Percentiles rank a stretch among this genome's conserved stretches.
These are phyloP conservation scores for Aleurites moluccanus DNA, from an alignment of 441 rosid species.

Conservation along the genomic window DNA sequence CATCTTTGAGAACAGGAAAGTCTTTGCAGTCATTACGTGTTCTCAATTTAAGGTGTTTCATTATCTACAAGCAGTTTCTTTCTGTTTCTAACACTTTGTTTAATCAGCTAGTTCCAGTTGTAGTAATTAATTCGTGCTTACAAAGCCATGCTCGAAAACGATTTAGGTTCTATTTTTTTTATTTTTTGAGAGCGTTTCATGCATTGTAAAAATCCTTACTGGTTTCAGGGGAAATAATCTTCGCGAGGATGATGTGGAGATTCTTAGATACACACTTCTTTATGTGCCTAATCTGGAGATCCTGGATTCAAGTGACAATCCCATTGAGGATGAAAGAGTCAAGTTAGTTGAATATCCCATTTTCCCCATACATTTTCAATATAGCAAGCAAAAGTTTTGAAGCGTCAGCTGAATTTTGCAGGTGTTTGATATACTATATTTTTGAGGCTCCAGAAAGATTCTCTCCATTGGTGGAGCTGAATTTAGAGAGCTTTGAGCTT, in stretches of 20 bases:
- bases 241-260: slow-evolving; percentile 54
- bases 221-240: slow-evolving; percentile 72
- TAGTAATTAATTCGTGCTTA: not conserved
- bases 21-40: slow-evolving; percentile 57
- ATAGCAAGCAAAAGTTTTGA: slow-evolving; percentile 24
- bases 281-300: slow-evolving; percentile 69
- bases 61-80: slow-evolving; percentile 10
- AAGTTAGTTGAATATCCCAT: slow-evolving; percentile 47
- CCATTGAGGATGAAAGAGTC: slow-evolving; percentile 71
- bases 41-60: slow-evolving; percentile 67
- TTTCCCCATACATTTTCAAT: slow-evolving; percentile 15
- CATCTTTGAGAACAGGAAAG: slow-evolving; percentile 35
- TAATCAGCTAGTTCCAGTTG: slow-evolving; percentile 3
- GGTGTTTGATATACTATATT: slow-evolving; percentile 73
- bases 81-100: slow-evolving; percentile 8
- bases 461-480: slow-evolving; percentile 53
- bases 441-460: slow-evolving; percentile 45
- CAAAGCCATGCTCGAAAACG: slow-evolving; percentile 9
- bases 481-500: slow-evolving; percentile 75
- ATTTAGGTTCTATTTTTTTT: slow-evolving; percentile 7
- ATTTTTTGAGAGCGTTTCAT: slow-evolving; percentile 9
- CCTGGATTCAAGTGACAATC: slow-evolving; percentile 82
- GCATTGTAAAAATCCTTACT: slow-evolving; percentile 21
- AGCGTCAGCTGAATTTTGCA: slow-evolving; percentile 37
- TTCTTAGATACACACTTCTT: slow-evolving; percentile 54